Base-by-base conservation (phyloP, 805 yeast genomes). In the Metschnikowia lachancei region DNA sequence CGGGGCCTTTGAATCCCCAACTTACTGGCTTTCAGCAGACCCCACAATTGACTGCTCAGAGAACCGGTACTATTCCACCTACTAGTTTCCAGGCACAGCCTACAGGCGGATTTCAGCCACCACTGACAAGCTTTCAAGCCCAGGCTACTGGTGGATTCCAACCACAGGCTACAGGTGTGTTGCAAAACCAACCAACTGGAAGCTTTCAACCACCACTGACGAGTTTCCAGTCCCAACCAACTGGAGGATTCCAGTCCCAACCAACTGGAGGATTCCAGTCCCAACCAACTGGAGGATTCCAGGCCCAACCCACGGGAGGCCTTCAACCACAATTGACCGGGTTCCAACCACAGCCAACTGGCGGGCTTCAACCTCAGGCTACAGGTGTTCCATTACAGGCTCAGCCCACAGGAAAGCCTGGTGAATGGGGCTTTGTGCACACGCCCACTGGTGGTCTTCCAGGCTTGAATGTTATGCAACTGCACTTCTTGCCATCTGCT, bases 371-470 rank as follows among this genome's bases (percentile, higher is more conserved):
- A 36, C 46, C 48, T 2, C 56, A 41, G 41, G 43, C 34, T 4
- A 49, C 51, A 2, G 52, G 50, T 5, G 14, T 30, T 24, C 41
- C 36, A 12, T 63, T 77, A 29, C 79, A 74, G 50, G 69, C 81
- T 4, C 82, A 79, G 51, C 74, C 72, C 10, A 79, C 86, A 0
- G 91, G 91, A 6, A 74, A 67, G 52, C 91, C 90, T 0, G 91
- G 91, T 18, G 82, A 85, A 62, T 83, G 91, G 91, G 89, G 91
- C 3, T 82, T 85, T 69, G 82, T 82, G 36, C 75, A 83, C 26
- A 75, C 75, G 46, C 86, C 88, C 11, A 77, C 85, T 0, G 83
- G 85, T 31, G 87, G 85, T 3, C 74, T 85, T 26, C 88, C 89
- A 3, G 88, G 88, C 7, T 66, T 83, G 49, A 84, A 79, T 47